A percentile compares a stretch with the other conserved stretches of the same genome.
Evolutionary conservation across 106 monocot species (phyloP).

Genomic region (Alisma plantagoaquatica): DNA sequence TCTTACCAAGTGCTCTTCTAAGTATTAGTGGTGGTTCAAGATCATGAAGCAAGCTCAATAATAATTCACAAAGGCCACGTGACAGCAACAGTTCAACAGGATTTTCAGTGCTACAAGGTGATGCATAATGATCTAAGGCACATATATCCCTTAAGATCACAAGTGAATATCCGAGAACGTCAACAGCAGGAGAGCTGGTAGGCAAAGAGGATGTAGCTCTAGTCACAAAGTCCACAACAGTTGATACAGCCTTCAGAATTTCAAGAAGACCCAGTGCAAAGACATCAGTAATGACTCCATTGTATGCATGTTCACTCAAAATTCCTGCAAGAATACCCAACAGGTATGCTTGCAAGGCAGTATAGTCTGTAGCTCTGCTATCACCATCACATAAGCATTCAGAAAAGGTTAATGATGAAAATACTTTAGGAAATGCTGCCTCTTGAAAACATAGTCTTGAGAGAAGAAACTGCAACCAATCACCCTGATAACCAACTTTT

Average conservation of each 20-base stretch:
- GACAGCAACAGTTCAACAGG: slow-evolving; percentile 32
- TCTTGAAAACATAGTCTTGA: slow-evolving; percentile 68
- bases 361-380: slow-evolving; percentile 11
- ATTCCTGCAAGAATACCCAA: slow-evolving; percentile 42
- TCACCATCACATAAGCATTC: slow-evolving; percentile 2
- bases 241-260: slow-evolving; percentile 33
- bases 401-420: slow-evolving; percentile 20
- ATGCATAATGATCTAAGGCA: slow-evolving; percentile 30
- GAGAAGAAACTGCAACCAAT: slow-evolving; percentile 67
- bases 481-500: slow-evolving; percentile 56
- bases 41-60: slow-evolving; percentile 44
- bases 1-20: slow-evolving; percentile 28
- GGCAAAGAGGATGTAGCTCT: slow-evolving; percentile 43
- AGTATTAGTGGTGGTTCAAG: slow-evolving; percentile 62
- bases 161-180: slow-evolving; percentile 70
- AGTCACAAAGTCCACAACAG: slow-evolving; percentile 34
- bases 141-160: slow-evolving; percentile 63
- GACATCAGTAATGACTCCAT: slow-evolving; percentile 26
- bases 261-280: slow-evolving; percentile 34
- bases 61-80: slow-evolving; percentile 32
- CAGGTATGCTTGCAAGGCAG: slow-evolving; percentile 56
- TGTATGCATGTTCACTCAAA: slow-evolving; percentile 36
- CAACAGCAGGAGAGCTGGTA: slow-evolving; percentile 38
- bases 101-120: not conserved
- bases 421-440: slow-evolving; percentile 28